Evolutionary conservation across 2,329 filamentous ascomycete species (phyloP).

Genomic region (Cladosporium sp.): DNA sequence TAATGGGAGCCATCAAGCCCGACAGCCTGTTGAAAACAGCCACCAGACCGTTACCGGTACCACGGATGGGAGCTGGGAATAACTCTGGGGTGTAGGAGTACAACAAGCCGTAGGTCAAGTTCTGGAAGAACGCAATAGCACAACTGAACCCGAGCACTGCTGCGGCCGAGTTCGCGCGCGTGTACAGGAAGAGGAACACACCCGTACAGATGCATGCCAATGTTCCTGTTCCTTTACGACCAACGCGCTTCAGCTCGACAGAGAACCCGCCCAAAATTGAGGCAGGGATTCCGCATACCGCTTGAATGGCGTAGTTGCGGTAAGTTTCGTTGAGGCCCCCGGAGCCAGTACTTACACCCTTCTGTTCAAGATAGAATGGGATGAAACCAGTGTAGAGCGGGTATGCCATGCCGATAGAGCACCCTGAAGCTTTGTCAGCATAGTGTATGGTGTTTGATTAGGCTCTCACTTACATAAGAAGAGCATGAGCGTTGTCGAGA

Average conservation of each 20-base stretch:
- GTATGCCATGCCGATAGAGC: constrained; percentile 2
- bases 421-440: neutral
- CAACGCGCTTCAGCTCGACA: constrained; percentile 66
- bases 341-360: neutral
- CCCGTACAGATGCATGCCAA: constrained; percentile 64
- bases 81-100: constrained; percentile 76
- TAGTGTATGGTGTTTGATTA: neutral
- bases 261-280: constrained; percentile 65
- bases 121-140: constrained; percentile 70
- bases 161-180: constrained; percentile 62
- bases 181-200: constrained; percentile 67
- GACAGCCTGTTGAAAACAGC: constrained; percentile 72
- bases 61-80: constrained; percentile 72
- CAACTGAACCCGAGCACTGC: constrained; percentile 73
- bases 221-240: constrained; percentile 68
- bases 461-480: neutral
- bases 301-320: constrained; percentile 69
- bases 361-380: neutral
- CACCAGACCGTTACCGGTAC: constrained; percentile 73
- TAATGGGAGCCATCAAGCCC: constrained; percentile 76
- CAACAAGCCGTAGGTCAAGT: constrained; percentile 74
- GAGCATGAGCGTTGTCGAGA: neutral
- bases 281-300: constrained; percentile 67
- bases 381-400: constrained; percentile 2
- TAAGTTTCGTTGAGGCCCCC: neutral